phyloP scores from a whole-genome alignment of 2,329 filamentous ascomycete species.

The Tolypocladium cylindrosporum region DNA sequence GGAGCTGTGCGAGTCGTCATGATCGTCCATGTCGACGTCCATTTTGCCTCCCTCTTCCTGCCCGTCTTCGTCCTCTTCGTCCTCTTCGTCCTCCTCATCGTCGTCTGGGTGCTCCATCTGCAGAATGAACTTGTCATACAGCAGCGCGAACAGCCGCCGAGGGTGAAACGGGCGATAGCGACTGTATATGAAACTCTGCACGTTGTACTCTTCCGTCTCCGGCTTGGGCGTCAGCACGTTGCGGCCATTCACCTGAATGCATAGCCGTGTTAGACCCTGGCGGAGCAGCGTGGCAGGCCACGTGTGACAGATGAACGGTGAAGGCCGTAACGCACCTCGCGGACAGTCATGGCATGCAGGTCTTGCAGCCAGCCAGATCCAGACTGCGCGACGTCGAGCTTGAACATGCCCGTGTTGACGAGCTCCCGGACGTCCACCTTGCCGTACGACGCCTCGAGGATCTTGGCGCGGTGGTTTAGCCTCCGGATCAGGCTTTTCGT shows the following conservation, averaged over 20 bases:
- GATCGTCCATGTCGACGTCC: slow-evolving; percentile 11
- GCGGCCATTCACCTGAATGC: slow-evolving; percentile 28
- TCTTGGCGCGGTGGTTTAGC: slow-evolving; percentile 57
- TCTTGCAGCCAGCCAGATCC: slow-evolving; percentile 63
- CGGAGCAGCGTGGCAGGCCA: background rate
- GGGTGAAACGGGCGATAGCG: slow-evolving; percentile 46
- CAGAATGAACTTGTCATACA: slow-evolving; percentile 41
- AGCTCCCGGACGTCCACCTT: slow-evolving; percentile 53
- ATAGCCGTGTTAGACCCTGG: background rate
- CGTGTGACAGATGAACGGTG: background rate
- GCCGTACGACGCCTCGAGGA: slow-evolving; percentile 49
- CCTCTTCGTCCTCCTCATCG: slow-evolving; percentile 21
- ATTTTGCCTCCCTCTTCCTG: slow-evolving; percentile 7
- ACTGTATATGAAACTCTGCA: slow-evolving; percentile 61
- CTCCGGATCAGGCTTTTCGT: slow-evolving; percentile 44
- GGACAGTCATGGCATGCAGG: slow-evolving; percentile 56
- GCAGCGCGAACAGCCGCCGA: slow-evolving; percentile 29
- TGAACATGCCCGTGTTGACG: slow-evolving; percentile 55
- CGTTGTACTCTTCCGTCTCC: slow-evolving; percentile 64
- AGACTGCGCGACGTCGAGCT: slow-evolving; percentile 51
- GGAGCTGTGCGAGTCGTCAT: slow-evolving; percentile 3
- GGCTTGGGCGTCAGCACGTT: slow-evolving; percentile 55
- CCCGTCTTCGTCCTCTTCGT: slow-evolving; percentile 18
- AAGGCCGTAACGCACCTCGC: slow-evolving; percentile 30
- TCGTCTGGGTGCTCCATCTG: slow-evolving; percentile 33